These are phyloP conservation scores for Sugiyamaella novakii DNA, from an alignment of 1,139 yeast species.

Conservation along the genomic window DNA sequence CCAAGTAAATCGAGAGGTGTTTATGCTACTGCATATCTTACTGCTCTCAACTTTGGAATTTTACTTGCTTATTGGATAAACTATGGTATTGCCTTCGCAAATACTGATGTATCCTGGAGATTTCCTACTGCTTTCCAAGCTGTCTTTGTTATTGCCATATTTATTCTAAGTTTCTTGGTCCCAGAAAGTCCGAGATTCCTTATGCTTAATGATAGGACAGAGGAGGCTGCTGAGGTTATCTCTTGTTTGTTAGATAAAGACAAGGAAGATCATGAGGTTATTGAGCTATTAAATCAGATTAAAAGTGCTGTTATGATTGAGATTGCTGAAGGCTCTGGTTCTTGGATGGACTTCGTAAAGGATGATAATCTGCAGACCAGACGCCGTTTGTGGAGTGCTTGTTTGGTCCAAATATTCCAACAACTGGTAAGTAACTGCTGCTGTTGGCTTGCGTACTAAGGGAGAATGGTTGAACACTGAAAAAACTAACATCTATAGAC, in stretches of 20 bases:
- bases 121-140: conserved; percentile 45
- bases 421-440: conserved; percentile 51
- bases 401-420: conserved; percentile 29
- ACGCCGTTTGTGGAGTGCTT: conserved; percentile 25
- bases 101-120: conserved; percentile 50
- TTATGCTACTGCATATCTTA: conserved; percentile 67
- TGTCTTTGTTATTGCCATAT: conserved; percentile 26
- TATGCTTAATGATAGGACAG: conserved; percentile 36
- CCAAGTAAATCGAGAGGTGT: conserved; percentile 69
- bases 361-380: conserved; percentile 23
- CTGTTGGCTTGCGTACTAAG: too few relatives aligned
- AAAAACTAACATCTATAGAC: too few relatives aligned
- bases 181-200: conserved; percentile 72
- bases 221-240: conserved; percentile 23
- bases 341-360: conserved; percentile 24
- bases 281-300: conserved; percentile 20
- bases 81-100: conserved; percentile 49
- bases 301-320: conserved; percentile 22
- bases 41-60: conserved; percentile 69
- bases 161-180: conserved; percentile 44
- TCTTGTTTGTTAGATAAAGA: conserved; percentile 16
- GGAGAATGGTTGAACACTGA: too few relatives aligned
- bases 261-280: conserved; percentile 16
- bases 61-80: conserved; percentile 71
- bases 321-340: conserved; percentile 23